phyloP scores from a whole-genome alignment of 2,329 filamentous ascomycete species.

The Escovopsis weberi region DNA sequence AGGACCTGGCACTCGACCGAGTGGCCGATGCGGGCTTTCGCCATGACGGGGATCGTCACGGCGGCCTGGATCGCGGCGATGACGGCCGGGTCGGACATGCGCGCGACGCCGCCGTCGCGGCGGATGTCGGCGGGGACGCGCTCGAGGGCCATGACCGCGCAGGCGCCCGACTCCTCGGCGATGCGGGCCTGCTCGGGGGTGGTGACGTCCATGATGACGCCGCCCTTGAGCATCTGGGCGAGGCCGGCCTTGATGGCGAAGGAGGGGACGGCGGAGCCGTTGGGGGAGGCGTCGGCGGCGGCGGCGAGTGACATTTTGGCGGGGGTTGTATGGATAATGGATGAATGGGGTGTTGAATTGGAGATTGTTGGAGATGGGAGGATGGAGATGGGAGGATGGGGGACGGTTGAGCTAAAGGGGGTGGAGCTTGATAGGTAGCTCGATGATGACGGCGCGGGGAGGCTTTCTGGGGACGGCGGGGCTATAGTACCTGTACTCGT shows the following conservation, averaged over 20 bases:
- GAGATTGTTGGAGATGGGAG: not conserved
- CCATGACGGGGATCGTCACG: slow-evolving; percentile 98
- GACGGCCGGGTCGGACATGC: slow-evolving; percentile 91
- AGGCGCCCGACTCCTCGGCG: slow-evolving; percentile 90
- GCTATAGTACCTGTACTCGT: too few species aligned
- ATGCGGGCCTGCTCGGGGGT: slow-evolving; percentile 89
- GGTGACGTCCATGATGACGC: slow-evolving; percentile 98
- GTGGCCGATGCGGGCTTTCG: slow-evolving; percentile 94
- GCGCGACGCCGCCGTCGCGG: slow-evolving; percentile 77
- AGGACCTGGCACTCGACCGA: slow-evolving; percentile 98
- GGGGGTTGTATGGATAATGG: not conserved
- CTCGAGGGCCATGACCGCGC: slow-evolving; percentile 96
- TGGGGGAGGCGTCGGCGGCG: slow-evolving; percentile 1
- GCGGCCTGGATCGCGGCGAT: slow-evolving; percentile 91
- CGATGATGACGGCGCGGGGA: too few species aligned
- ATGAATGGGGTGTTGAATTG: not conserved
- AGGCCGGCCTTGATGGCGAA: slow-evolving; percentile 91
- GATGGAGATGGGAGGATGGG: not conserved
- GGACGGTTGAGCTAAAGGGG: not conserved
- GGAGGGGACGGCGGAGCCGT: slow-evolving; percentile 31
- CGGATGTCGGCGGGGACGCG: slow-evolving; percentile 94
- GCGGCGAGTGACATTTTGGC: not conserved
- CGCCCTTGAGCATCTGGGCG: slow-evolving; percentile 96
- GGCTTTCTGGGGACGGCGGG: too few species aligned
- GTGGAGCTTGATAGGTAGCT: not conserved